Base-by-base conservation (phyloP, 257 asterid genomes). In the Handroanthus guayacan region DNA sequence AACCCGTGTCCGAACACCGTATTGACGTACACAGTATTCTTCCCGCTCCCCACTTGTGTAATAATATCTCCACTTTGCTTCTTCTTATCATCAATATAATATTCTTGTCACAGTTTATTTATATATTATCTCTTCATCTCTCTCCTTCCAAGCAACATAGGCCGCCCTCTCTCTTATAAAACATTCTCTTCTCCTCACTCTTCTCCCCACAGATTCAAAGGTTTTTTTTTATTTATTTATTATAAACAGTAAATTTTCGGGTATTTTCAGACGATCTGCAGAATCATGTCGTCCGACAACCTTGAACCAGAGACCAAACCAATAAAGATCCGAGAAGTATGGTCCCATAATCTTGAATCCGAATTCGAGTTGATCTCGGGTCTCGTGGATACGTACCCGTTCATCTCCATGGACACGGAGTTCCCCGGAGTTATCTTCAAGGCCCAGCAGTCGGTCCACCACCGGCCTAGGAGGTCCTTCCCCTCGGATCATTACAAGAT, bases 381-480 rank as follows among this genome's bases (percentile, higher is more conserved):
- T 9, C 71, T 85, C n/a, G 67, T 91, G 14, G 95, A 89, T 62
- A 50, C 69, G 1, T 91, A 72, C 69, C 91, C 93, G 0, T 89
- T 52, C 62, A 76, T 89, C 62, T 87, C 97, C 9, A 89, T 91
- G 95, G 97, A 89, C 76, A 91, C 97, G 0, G 96, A 85, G 71
- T 93, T 93, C 61, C 98, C 98, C 48, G 92, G 92, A 10, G 86
- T 85, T 1, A 62, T 87, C 75, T 80, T 62, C 83, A 81, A 86
- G 65, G 81, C 79, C 11, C 78, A 14, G 25, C 78, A 54, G 25
- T 13, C 31, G 12, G 5, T 8, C 14, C 18, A 64, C 52, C 47
- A 71, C 63, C 73, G 70, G 3, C 69, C 18, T 11, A 57, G 71
- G 2, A 13, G 80, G n/a, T 79, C 57, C 4, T 47, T 77, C 25